Base-by-base conservation (phyloP, 257 asterid species). In the Capsicum pubescens region DNA sequence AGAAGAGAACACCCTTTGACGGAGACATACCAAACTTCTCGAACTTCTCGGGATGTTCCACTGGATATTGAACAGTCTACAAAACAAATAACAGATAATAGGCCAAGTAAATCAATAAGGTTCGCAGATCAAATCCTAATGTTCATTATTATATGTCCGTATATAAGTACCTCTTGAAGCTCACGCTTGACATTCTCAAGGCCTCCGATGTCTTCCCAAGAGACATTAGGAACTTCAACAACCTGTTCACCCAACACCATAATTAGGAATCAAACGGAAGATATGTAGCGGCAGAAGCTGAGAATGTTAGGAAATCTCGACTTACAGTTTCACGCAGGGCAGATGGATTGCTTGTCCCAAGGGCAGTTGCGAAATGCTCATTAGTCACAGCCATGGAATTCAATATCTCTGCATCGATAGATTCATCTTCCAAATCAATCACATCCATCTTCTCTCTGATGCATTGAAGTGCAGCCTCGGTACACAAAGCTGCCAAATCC, bases 371-470 rank as follows among this genome's bases (percentile, higher is more conserved):
- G 87, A 95, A 95, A 86, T 95, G 99, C 70, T 95, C 99, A 55
- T 95, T 95, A 42, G 93, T 91, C 66, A 95, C 99, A 79, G 99
- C 97, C 99, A 94, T 95, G 82, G 99, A 91, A 85, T 95, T 95
- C 6, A 95, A 92, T 57, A 95, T 90, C 90, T 94, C 99, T 8
- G 97, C 99, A 87, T 95, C 98, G 70, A 95, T 95, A 8, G 94
- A 16, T 42, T 95, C 99, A 56, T 95, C 99, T 86, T 94, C 98
- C 87, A 95, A 90, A 82, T 95, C 98, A 57, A 95, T 95, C 81
- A 95, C 95, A 63, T 95, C 99, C 99, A 95, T 95, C 90, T 95
- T 95, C 92, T 95, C 99, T 88, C 99, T 92, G 84, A 95, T 95
- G 91, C 99, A 94, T 77, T 95, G 98, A 57, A 95, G 95, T 6